Base-by-base conservation (phyloP, 2,329 filamentous ascomycete species). In the Claviceps cyperi region DNA sequence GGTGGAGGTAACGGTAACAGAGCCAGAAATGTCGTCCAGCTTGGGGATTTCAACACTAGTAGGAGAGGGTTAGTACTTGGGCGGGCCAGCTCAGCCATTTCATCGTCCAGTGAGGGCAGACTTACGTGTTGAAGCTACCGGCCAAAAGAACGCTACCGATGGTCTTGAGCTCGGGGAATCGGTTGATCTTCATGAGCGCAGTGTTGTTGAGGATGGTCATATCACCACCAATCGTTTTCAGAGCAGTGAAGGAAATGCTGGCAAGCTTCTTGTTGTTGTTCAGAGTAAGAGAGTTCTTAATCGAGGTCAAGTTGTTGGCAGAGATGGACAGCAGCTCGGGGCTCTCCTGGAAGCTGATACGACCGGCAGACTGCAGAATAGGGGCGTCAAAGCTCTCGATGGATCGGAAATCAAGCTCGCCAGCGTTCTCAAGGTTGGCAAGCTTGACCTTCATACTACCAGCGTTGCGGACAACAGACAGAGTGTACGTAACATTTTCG, bases 161-260 rank as follows among this genome's bases (percentile, higher is more conserved):
- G 50, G 72, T 77, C 62, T 77, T 63, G 28, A 98, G 77, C 56
- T 73, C 64, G 54, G 77, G 75, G 69, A 97, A 85, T 36, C 79
- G 80, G 56, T 77, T 68, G 51, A 96, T 74, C 53, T 71, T 64
- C 51, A 68, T 59, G 36, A 96, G 77, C 50, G 74, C 72, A 53
- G 87, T 86, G 82, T 97, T 96, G 80, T 95, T 94, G 69, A 86
- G 83, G 62, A 98, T 80, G 59, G 84, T 81, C 65, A 94, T 78
- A 65, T 84, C 87, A 71, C 87, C 90, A 58, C 77, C 80, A 60
- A 95, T 77, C 50, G 69, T 76, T 57, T 73, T 75, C 44, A 97
- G 75, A 21, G 63, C 45, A 46, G 84, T 82, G 69, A 94, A 77
- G 52, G 83, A 81, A 68, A 96, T 75, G 77, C 94, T 95, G 64